Evolutionary conservation across 2,329 filamentous ascomycete genomes (phyloP).

Genomic region (Metarhizium humberi): DNA sequence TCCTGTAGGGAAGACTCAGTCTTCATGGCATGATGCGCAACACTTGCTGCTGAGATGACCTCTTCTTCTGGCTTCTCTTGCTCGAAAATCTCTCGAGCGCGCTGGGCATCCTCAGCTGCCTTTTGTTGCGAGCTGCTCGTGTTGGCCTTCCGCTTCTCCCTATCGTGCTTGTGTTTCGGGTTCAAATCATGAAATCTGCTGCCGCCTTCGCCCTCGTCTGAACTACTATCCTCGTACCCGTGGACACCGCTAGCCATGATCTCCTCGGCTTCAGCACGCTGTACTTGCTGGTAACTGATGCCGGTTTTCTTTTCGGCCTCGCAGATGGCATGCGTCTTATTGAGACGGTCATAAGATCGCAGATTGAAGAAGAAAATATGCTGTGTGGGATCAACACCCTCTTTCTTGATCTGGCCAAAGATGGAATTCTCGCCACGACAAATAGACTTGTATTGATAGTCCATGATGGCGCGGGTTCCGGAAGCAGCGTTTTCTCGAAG

Average conservation of each 20-base stretch:
- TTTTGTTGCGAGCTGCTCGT: conserved; percentile 18
- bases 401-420: conserved; percentile 61
- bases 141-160: background rate
- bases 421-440: conserved; percentile 88
- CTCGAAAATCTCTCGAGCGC: conserved; percentile 45
- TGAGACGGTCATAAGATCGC: conserved; percentile 84
- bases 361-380: conserved; percentile 94
- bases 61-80: conserved; percentile 29
- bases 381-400: conserved; percentile 67
- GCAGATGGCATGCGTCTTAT: conserved; percentile 65
- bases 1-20: conserved; percentile 48
- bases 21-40: conserved; percentile 78
- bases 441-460: conserved; percentile 97
- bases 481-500: conserved; percentile 72
- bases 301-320: conserved; percentile 74
- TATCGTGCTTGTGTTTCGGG: conserved; percentile 19
- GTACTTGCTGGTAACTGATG: conserved; percentile 75
- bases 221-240: conserved; percentile 37
- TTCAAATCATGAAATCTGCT: conserved; percentile 3
- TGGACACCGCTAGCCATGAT: conserved; percentile 72
- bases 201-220: conserved; percentile 9
- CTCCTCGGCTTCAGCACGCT: conserved; percentile 80
- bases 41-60: conserved; percentile 30
- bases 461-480: conserved; percentile 92
- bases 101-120: conserved; percentile 27